A percentile compares a stretch with the other conserved stretches of the same genome.
Evolutionary conservation across 164 flowering plant genomes (phyloP).

Genomic region (Chimonanthus salicifolius): DNA sequence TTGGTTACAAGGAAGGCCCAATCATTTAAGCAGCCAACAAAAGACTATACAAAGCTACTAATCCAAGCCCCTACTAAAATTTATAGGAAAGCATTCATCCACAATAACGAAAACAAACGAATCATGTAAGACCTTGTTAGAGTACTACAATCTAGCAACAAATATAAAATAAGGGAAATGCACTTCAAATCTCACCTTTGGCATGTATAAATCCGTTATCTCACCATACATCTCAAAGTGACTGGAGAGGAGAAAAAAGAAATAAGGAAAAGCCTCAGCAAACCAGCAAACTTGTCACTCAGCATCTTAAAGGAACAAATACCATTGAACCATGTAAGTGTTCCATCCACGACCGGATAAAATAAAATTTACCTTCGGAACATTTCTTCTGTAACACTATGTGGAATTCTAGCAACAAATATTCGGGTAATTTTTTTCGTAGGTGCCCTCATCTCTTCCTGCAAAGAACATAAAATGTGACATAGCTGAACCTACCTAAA

Average conservation of each 20-base stretch:
- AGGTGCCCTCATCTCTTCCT: slow-evolving; percentile 88
- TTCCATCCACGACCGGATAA: no score
- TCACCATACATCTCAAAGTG: slow-evolving; percentile 95
- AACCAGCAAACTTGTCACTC: background rate
- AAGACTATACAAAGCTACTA: no score
- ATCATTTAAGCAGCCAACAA: no score
- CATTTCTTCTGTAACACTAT: slow-evolving; percentile 52
- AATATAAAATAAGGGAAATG: background rate
- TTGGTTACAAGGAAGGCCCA: no score
- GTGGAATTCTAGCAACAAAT: slow-evolving; percentile 83
- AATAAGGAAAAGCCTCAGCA: background rate
- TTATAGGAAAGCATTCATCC: no score
- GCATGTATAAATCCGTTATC: slow-evolving; percentile 95
- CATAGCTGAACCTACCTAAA: background rate
- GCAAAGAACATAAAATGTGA: slow-evolving; percentile 7
- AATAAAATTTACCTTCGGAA: slow-evolving; percentile 48
- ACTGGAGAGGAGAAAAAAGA: slow-evolving; percentile 33
- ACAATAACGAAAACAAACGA: no score
- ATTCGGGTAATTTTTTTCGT: slow-evolving; percentile 68
- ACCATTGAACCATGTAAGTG: background rate
- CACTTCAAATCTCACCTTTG: slow-evolving; percentile 56
- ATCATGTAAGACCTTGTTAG: no score
- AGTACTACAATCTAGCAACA: background rate
- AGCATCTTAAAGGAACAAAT: background rate
- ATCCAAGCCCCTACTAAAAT: no score